phyloP scores from a whole-genome alignment of 306 rosid genomes.

The Trifolium subterraneum region DNA sequence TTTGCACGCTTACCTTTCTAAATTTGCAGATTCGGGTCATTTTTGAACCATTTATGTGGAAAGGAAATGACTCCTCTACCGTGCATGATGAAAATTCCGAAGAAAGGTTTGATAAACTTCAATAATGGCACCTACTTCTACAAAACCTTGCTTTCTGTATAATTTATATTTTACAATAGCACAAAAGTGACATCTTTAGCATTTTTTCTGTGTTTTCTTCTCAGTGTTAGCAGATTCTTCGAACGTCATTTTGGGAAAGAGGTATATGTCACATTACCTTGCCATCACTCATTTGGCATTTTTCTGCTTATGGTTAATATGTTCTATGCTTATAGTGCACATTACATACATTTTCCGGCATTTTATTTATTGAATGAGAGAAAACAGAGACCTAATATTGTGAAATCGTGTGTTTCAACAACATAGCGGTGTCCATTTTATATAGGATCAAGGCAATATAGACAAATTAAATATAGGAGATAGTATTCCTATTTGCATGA shows the following conservation, averaged over 20 bases:
- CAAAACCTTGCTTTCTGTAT: slow-evolving; percentile 12
- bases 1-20: slow-evolving; percentile 41
- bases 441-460: background rate
- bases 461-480: background rate
- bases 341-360: slow-evolving; percentile 14
- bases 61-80: slow-evolving; percentile 51
- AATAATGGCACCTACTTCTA: slow-evolving; percentile 30
- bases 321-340: slow-evolving; percentile 32
- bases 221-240: slow-evolving; percentile 87
- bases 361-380: background rate
- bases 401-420: background rate
- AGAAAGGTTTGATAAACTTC: slow-evolving; percentile 69
- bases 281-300: slow-evolving; percentile 11
- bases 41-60: slow-evolving; percentile 93
- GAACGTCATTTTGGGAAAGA: slow-evolving; percentile 96
- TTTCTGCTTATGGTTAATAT: slow-evolving; percentile 31
- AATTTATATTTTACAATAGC: slow-evolving; percentile 19
- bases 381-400: background rate
- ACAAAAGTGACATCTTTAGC: slow-evolving; percentile 30
- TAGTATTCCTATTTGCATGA: background rate
- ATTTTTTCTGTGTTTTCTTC: slow-evolving; percentile 42
- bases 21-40: slow-evolving; percentile 73
- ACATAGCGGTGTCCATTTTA: background rate
- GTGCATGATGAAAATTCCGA: slow-evolving; percentile 55
- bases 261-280: slow-evolving; percentile 53